phyloP scores from a whole-genome alignment of 805 yeast genomes.

The Lipomyces yamanashiensis region DNA sequence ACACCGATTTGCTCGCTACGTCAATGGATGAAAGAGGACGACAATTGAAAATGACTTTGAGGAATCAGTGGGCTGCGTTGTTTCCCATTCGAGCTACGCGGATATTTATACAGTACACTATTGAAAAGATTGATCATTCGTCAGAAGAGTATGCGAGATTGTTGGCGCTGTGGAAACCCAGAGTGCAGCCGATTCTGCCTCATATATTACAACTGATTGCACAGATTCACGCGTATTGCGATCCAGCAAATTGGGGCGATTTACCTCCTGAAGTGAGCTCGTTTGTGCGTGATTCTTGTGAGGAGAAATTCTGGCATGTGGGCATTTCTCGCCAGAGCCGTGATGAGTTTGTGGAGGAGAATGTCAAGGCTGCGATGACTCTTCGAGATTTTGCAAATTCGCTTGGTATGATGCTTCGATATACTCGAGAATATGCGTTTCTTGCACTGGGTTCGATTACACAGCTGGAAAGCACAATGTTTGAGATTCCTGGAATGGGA shows the following conservation, averaged over 20 bases:
- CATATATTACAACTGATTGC: conserved; percentile 83
- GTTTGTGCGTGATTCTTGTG: conserved; percentile 85
- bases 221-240: conserved; percentile 92
- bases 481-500: conserved; percentile 83
- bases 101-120: conserved; percentile 91
- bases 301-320: conserved; percentile 97
- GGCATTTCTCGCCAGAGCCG: conserved; percentile 94
- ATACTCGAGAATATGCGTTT: conserved; percentile 94
- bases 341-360: conserved; percentile 93
- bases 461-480: conserved; percentile 85
- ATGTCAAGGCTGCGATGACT: conserved; percentile 90
- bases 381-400: conserved; percentile 96
- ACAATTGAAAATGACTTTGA: conserved; percentile 71
- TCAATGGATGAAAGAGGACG: conserved; percentile 91
- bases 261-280: conserved; percentile 88
- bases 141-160: conserved; percentile 73
- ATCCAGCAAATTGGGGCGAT: conserved; percentile 87
- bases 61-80: conserved; percentile 89
- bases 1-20: conserved; percentile 73
- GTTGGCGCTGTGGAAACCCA: conserved; percentile 85
- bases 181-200: conserved; percentile 89
- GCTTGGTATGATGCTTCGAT: conserved; percentile 92
- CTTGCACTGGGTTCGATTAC: conserved; percentile 87
- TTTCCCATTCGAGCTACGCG: conserved; percentile 97
- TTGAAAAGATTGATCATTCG: conserved; percentile 83